Evolutionary conservation across 139 green algal species (phyloP).

Genomic region (Chlamydomonas applanata): DNA sequence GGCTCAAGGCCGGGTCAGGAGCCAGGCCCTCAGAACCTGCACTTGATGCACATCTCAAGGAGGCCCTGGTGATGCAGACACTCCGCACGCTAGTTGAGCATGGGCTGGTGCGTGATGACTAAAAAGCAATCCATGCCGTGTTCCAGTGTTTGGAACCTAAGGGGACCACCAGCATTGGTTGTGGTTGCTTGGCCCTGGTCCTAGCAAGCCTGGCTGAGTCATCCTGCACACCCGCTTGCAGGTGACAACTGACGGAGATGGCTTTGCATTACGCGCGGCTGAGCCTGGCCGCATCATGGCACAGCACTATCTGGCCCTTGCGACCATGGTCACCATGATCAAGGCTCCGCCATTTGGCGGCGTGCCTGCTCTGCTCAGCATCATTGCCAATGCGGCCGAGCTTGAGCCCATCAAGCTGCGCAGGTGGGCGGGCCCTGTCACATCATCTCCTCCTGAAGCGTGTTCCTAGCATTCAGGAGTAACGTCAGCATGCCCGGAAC

Average conservation of each 20-base stretch:
- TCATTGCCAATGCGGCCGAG: constrained; percentile 59
- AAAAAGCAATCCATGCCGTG: too few relatives aligned
- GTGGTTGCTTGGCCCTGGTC: too few relatives aligned
- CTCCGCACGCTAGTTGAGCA: constrained; percentile 56
- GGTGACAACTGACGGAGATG: constrained; percentile 56
- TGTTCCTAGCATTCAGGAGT: neutral
- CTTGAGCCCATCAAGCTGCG: constrained; percentile 43
- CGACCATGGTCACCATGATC: constrained; percentile 63
- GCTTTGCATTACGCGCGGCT: constrained; percentile 46
- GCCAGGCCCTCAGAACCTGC: constrained; percentile 4
- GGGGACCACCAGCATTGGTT: too few relatives aligned
- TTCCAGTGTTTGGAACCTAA: too few relatives aligned
- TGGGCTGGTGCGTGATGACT: constrained; percentile 58
- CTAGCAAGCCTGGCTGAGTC: too few relatives aligned
- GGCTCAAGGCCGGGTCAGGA: neutral
- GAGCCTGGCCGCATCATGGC: constrained; percentile 73
- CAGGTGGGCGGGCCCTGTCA: constrained; percentile 18
- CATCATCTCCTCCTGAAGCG: neutral
- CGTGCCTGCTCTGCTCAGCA: constrained; percentile 62
- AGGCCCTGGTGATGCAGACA: constrained; percentile 55
- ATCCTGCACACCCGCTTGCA: too few relatives aligned
- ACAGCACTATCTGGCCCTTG: constrained; percentile 70
- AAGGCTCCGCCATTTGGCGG: constrained; percentile 15
- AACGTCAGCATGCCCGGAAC: too few relatives aligned
- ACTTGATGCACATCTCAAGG: constrained; percentile 49